Base-by-base conservation (phyloP, 2,329 filamentous ascomycete genomes). In the Fusarium subglutinans region DNA sequence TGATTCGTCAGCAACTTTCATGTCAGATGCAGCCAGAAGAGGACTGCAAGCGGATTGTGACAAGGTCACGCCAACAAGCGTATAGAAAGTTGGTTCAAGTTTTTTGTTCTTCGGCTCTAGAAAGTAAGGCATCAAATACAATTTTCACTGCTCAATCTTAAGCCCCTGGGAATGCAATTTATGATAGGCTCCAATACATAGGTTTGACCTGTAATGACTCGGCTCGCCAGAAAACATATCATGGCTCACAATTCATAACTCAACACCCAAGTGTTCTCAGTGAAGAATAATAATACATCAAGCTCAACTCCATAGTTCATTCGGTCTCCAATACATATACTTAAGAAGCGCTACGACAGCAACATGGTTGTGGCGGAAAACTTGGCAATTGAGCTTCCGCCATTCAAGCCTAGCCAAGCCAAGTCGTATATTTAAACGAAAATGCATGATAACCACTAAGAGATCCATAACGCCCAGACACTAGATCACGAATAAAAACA, bases 401-500 rank as follows among this genome's bases (percentile, higher is more conserved):
- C 26, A 22, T 13, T 40, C 20, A n/a, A 17, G n/a, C 22, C 33
- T 24, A 26, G 26, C 22, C 14, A 37, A 26, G 26, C 18, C 15
- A 33, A 37, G 35, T 63, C 37, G 43, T 55, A 44, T 55, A 28
- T 3, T 12, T 26, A 50, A 63, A 30, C 48, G 48, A 69, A 63
- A 55, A 55, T 55, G 24, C 56, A 30, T 63, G 56, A 69, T 55
- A 48, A 20, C 15, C 15, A 43, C 20, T 24, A 26, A 44, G 4
- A 63, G 44, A 30, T 41, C 57, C 24, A 53, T 57, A 35, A 15
- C 33, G 50, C 51, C 58, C n/a, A 70, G 66, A 35, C 40, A 22
- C 20, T 57, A 57, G 22, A 51, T 69, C 56, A 69, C 63, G 64
- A 69, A 69, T 40, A 50, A 50, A 24, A 5, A 38, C 28, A 47